Percentiles rank a stretch among this genome's conserved stretches.
These are phyloP conservation scores for Alnus glutinosa DNA, from an alignment of 306 rosid species.

Conservation along the genomic window DNA sequence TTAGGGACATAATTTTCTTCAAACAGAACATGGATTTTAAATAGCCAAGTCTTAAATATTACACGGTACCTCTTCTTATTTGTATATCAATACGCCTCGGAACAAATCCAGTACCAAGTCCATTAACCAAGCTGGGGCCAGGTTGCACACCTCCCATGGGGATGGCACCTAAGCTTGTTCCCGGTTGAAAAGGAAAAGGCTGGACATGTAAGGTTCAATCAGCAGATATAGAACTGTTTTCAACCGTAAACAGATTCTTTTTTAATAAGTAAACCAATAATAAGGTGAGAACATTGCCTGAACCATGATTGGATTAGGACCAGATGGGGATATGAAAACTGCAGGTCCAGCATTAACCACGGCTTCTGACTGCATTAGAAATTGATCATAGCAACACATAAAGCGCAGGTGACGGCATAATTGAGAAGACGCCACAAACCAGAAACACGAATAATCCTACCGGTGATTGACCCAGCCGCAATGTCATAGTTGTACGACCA, in stretches of 20 bases:
- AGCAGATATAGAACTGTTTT: conserved; percentile 36
- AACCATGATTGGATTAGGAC: conserved; percentile 98
- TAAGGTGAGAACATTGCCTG: conserved; percentile 53
- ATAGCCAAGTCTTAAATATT: conserved; percentile 11
- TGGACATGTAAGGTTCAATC: conserved; percentile 49
- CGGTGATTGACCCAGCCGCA: conserved; percentile 86
- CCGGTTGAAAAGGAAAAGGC: conserved; percentile 94
- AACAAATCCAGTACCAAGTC: conserved; percentile 60
- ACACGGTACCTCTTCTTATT: conserved; percentile 74
- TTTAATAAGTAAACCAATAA: conserved; percentile 14
- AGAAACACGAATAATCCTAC: conserved; percentile 47
- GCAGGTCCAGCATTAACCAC: conserved; percentile 98
- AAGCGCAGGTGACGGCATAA: conserved; percentile 5
- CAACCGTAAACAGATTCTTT: conserved; percentile 1
- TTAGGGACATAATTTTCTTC: conserved; percentile 12
- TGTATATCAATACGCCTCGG: conserved; percentile 98
- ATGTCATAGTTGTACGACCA: conserved; percentile 88
- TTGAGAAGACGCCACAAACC: conserved; percentile 31
- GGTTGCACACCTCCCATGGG: conserved; percentile 79
- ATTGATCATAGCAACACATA: conserved; percentile 28
- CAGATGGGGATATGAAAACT: conserved; percentile 83
- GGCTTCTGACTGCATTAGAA: conserved; percentile 77
- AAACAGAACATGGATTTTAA: conserved; percentile 14
- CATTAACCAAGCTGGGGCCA: conserved; percentile 64
- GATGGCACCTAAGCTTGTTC: conserved; percentile 64